phyloP scores from a whole-genome alignment of 2,329 filamentous ascomycete genomes.

The Aureobasidium sp. region DNA sequence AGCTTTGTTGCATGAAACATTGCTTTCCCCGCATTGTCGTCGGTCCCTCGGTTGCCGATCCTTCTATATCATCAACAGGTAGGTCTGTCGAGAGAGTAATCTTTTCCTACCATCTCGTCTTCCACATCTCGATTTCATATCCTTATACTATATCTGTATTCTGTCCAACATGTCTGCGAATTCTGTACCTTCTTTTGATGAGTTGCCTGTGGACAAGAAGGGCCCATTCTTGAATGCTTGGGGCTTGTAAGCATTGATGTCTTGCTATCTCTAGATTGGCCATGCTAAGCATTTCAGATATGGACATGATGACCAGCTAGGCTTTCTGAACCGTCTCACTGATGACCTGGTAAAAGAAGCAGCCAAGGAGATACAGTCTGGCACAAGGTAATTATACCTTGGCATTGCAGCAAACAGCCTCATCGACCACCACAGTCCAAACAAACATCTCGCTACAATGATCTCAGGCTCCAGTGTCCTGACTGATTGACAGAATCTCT shows the following conservation, averaged over 20 bases:
- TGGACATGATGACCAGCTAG: constrained; percentile 49
- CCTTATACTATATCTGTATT: background rate
- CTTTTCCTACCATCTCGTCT: background rate
- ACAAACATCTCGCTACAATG: no score
- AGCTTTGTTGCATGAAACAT: background rate
- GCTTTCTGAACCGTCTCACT: constrained; percentile 52
- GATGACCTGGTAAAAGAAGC: constrained; percentile 44
- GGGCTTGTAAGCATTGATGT: constrained; percentile 23
- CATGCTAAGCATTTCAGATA: constrained; percentile 39
- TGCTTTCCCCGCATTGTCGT: constrained; percentile 10
- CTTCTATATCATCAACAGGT: background rate
- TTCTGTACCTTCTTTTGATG: constrained; percentile 38
- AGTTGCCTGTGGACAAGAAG: constrained; percentile 38
- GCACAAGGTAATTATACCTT: constrained; percentile 26
- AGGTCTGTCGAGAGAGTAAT: background rate
- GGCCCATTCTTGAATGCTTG: constrained; percentile 39
- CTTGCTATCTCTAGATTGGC: background rate
- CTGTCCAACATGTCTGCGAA: background rate
- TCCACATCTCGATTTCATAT: background rate
- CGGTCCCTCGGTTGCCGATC: constrained; percentile 5
- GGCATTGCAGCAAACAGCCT: background rate
- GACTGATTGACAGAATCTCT: constrained; percentile 36
- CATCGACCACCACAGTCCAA: background rate
- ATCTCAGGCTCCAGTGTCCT: no score
- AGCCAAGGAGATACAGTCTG: constrained; percentile 41